Percentiles rank a stretch among this genome's conserved stretches.
Evolutionary conservation across 306 rosid species (phyloP).

Genomic region (Begonia masoniana): DNA sequence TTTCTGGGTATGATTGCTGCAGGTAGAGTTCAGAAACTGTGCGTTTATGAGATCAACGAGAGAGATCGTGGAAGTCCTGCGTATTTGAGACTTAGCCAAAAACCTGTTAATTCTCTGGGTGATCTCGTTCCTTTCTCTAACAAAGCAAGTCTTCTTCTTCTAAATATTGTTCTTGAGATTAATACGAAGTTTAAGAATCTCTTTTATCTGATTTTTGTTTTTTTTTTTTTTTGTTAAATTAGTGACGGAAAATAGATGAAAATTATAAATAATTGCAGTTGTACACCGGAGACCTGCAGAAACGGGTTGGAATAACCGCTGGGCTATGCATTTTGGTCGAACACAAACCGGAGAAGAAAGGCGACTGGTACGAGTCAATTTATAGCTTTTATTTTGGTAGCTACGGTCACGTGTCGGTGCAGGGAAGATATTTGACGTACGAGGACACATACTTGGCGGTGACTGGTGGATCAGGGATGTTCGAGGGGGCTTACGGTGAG

Average conservation of each 20-base stretch:
- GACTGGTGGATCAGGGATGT: conserved; percentile 63
- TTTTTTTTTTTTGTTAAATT: too few relatives aligned
- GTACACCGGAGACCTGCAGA: conserved; percentile 17
- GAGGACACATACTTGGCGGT: conserved; percentile 48
- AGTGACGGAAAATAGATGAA: too few relatives aligned
- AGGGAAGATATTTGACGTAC: conserved; percentile 50
- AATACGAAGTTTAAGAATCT: too few relatives aligned
- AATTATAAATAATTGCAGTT: conserved; percentile 3
- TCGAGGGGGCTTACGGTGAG: conserved; percentile 53
- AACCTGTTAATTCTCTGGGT: conserved; percentile 22
- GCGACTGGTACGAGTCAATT: conserved; percentile 14
- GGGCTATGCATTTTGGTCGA: conserved; percentile 28
- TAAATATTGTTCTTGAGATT: too few relatives aligned
- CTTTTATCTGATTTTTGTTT: too few relatives aligned
- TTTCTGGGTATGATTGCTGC: neutral
- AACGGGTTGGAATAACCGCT: conserved; percentile 9
- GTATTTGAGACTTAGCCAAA: conserved; percentile 15
- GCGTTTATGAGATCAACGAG: conserved; percentile 23
- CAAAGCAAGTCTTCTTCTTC: conserved; percentile 3
- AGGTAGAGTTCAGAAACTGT: conserved; percentile 19
- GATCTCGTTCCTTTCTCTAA: conserved; percentile 24
- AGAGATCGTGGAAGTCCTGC: conserved; percentile 27
- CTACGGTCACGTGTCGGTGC: conserved; percentile 54
- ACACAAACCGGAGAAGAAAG: conserved; percentile 38
- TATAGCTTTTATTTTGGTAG: conserved; percentile 35